Evolutionary conservation across 2,329 filamentous ascomycete species (phyloP), one percentile per base, ranked within the genome.

Genomic region (Chaetomium sp.): DNA sequence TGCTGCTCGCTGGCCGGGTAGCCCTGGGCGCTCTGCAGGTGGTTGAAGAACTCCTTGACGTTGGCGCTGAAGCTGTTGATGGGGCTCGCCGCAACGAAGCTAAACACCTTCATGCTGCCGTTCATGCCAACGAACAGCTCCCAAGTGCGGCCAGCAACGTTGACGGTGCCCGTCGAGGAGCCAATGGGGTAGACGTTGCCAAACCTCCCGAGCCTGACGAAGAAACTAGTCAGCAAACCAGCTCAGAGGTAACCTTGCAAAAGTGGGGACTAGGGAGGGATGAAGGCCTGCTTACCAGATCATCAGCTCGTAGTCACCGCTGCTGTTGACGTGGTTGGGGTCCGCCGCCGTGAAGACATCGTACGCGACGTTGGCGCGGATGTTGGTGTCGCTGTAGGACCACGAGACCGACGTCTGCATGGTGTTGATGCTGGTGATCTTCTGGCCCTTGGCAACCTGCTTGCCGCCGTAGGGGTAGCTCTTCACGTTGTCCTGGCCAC

Each of bases 291-390:
- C 69, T 35, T 63, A 74, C 87, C 87, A 90, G 69, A 90, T 81
- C 87, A 90, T 90, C 70, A 89, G 78, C 75, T 89, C 87, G 71
- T 85, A 88, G 33, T 75, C 75, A 1, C 83, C 78, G 21, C 78
- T 78, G 59, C 68, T 73, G 62, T 71, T 75, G 42, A 57, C 65
- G 54, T 74, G 73, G 42, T 73, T 67, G 25, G 69, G 68, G 50
- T 81, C 78, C 23, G 75, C 72, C 7, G 78, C 78, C n/a, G 85
- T 85, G 76, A 89, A 89, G 57, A 89, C 74, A 72, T 88, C 85
- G 71, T 87, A 89, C 19, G 85, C 79, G 16, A 89, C 86, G 70
- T 89, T 81, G 60, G 84, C 84, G 45, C 85, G 77, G 60, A 87
- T 74, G 63, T 77, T 72, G 60, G 74, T 77, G 67, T 80, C 82